These are phyloP conservation scores for Arthrobotrys musiformis DNA, from an alignment of 2,329 filamentous ascomycete species.

Conservation along the genomic window DNA sequence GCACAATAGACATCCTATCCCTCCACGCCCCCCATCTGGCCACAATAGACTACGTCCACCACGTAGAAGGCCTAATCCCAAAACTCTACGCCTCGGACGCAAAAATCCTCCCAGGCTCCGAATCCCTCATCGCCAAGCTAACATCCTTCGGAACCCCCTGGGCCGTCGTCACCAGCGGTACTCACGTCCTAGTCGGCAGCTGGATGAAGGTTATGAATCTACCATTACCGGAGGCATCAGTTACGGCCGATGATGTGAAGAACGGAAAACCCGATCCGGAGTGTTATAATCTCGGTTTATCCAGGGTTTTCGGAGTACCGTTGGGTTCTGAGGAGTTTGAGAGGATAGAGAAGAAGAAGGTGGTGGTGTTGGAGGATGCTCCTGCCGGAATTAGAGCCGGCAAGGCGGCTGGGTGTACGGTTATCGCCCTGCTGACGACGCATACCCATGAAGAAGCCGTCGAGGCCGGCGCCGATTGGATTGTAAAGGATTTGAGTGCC, in stretches of 20 bases:
- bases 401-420: slow-evolving; percentile 85
- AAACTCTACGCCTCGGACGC: slow-evolving; percentile 80
- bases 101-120: slow-evolving; percentile 81
- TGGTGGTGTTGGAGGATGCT: slow-evolving; percentile 88
- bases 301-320: slow-evolving; percentile 68
- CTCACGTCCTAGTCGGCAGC: slow-evolving; percentile 73
- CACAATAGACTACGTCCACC: slow-evolving; percentile 86
- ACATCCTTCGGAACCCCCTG: slow-evolving; percentile 74
- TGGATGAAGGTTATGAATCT: slow-evolving; percentile 77
- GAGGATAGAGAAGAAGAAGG: slow-evolving; percentile 59
- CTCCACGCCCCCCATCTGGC: slow-evolving; percentile 84
- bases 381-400: slow-evolving; percentile 85
- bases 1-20: slow-evolving; percentile 85
- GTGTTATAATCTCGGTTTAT: slow-evolving; percentile 43
- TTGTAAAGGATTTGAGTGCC: slow-evolving; percentile 81
- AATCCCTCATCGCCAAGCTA: slow-evolving; percentile 75
- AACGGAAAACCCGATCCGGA: slow-evolving; percentile 80
- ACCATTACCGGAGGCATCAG: slow-evolving; percentile 70
- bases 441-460: slow-evolving; percentile 78
- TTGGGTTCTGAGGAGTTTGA: slow-evolving; percentile 23
- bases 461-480: slow-evolving; percentile 85
- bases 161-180: slow-evolving; percentile 87
- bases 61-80: slow-evolving; percentile 82
- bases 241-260: slow-evolving; percentile 79
- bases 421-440: slow-evolving; percentile 85